phyloP scores from a whole-genome alignment of 192 early-diverging fungal species.

The Gorgonomyces haynaldii region DNA sequence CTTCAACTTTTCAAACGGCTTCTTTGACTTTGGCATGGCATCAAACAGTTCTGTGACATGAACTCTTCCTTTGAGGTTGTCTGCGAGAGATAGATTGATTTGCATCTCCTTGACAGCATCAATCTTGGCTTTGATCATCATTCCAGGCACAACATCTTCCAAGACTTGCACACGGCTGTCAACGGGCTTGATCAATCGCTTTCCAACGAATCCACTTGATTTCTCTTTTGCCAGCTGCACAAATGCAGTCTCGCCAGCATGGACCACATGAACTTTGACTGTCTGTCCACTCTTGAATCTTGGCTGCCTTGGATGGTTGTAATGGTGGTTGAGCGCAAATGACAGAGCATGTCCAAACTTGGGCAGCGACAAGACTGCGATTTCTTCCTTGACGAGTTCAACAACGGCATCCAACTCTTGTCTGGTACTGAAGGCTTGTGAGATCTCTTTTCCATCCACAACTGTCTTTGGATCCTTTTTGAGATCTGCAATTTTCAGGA shows the following conservation, averaged over 20 bases:
- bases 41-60: slow-evolving; percentile 63
- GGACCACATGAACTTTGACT: no score
- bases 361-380: no score
- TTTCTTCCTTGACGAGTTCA: slow-evolving; percentile 70
- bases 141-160: slow-evolving; percentile 12
- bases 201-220: no score
- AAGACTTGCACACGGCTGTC: no score
- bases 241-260: no score
- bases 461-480: no score
- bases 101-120: slow-evolving; percentile 22
- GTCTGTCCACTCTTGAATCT: not conserved
- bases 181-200: no score
- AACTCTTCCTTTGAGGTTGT: slow-evolving; percentile 60
- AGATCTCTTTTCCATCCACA: no score
- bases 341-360: no score
- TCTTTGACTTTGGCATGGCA: slow-evolving; percentile 16
- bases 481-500: no score
- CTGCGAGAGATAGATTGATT: slow-evolving; percentile 50
- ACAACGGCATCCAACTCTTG: slow-evolving; percentile 42
- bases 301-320: not conserved
- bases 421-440: slow-evolving; percentile 8
- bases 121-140: slow-evolving; percentile 17
- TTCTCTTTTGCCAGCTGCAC: no score
- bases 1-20: slow-evolving; percentile 24
- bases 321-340: no score